A percentile compares a stretch with the other conserved stretches of the same genome.
These are phyloP conservation scores for Vitis rotundifolia DNA, from an alignment of 164 flowering plant genomes.

Conservation along the genomic window DNA sequence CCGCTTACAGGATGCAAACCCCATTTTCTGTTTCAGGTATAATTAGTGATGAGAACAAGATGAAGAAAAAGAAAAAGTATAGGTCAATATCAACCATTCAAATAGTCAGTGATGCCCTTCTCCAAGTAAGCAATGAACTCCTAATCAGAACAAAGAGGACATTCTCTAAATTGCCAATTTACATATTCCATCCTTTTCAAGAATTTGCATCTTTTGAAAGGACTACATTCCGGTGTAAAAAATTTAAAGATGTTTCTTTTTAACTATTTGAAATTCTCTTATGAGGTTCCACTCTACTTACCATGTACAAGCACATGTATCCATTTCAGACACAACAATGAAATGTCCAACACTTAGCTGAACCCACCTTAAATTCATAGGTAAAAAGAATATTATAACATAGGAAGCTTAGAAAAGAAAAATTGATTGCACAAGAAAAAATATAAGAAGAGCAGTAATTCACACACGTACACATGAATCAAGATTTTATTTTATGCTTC, in stretches of 20 bases:
- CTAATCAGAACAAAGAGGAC: neutral
- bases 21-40: conserved; percentile 68
- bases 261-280: too few species aligned
- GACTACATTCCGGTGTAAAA: too few species aligned
- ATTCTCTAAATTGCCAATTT: neutral
- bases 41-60: conserved; percentile 6
- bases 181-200: neutral
- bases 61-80: neutral
- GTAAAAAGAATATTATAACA: too few species aligned
- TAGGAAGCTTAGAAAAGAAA: too few species aligned
- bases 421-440: too few species aligned
- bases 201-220: neutral
- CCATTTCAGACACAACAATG: neutral
- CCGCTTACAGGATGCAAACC: conserved; percentile 91
- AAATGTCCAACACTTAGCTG: neutral
- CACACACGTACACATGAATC: too few species aligned
- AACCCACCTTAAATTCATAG: neutral
- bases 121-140: neutral
- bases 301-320: neutral
- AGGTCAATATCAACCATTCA: neutral
- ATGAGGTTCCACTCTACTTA: neutral
- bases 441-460: too few species aligned
- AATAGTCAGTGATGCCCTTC: neutral
- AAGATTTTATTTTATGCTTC: too few species aligned
- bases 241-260: too few species aligned